Evolutionary conservation across 1,284 basidiomycete genomes (phyloP), one percentile per base, ranked within the genome.

Genomic region (Ganoderma boninense): DNA sequence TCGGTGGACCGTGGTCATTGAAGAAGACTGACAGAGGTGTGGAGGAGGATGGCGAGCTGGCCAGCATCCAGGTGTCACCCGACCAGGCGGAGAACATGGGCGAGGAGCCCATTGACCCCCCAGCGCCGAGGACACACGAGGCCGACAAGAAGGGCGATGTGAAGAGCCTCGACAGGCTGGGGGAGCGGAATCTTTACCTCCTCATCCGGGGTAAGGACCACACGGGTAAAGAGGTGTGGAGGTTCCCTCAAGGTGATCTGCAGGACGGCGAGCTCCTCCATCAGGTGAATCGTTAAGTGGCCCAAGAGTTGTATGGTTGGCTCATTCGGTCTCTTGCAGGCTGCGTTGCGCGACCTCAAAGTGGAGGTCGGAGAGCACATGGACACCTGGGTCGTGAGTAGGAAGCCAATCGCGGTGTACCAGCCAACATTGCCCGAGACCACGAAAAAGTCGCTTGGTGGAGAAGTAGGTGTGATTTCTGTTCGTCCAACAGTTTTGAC

Each of bases 111-210:
- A 84, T 88, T 83, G 69, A 71, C 18, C 70, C 73, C 0, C 70
- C 73, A 29, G 73, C 73, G 4, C 82, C 90, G 0, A 83, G 93
- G 69, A 80, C 84, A 42, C 90, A 90, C 74, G 82, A 88, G 68
- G 89, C 92, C 8, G 95, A 96, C 80, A 78, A 78, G 52, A 85
- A 79, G 43, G 84, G 84, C 7, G 90, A 95, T 74, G 82, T 91
- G 62, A 89, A 89, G 79, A 94, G 92, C 78, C 82, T 98, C 75
- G 94, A 98, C 81, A 86, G 97, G 70, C 87, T 86, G 69, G 92
- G 94, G 3, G 92, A 95, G 75, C 87, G 96, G 64, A 97, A 97
- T 78, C 81, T 99, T 18, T 98, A 96, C 81, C 87, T 97, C 26
- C 79, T 98, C 64, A 84, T 98, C 20, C 87, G 90, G 68, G 80